A percentile compares a stretch with the other conserved stretches of the same genome.
Evolutionary conservation across 73 alveolate genomes (phyloP).

Genomic region (Paramecium bursaria): DNA sequence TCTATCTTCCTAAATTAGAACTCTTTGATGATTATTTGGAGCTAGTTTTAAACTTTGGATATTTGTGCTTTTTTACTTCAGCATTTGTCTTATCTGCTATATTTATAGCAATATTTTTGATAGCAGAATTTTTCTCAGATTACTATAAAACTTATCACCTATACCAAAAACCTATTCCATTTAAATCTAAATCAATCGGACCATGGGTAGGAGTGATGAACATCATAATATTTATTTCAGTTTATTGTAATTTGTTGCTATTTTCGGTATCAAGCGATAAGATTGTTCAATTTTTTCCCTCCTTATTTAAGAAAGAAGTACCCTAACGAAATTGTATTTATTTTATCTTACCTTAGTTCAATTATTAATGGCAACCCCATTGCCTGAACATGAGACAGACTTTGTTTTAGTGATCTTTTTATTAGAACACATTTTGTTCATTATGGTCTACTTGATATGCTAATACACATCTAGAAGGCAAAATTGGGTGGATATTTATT

Average conservation of each 20-base stretch:
- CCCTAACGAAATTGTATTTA: neutral
- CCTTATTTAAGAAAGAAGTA: conserved; percentile 24
- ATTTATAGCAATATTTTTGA: conserved; percentile 13
- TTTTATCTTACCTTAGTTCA: neutral
- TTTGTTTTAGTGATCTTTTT: conserved; percentile 16
- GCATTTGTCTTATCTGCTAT: conserved; percentile 61
- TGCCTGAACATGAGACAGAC: conserved; percentile 44
- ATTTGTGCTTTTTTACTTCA: conserved; percentile 61
- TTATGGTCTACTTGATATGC: conserved; percentile 21
- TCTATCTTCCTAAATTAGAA: conserved; percentile 63
- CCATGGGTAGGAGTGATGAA: conserved; percentile 63
- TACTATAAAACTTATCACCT: conserved; percentile 64
- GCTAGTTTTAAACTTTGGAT: conserved; percentile 64
- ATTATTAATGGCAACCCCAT: conserved; percentile 59
- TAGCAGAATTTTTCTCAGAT: conserved; percentile 66
- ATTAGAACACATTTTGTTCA: conserved; percentile 53
- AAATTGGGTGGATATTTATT: conserved; percentile 53
- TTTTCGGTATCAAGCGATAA: conserved; percentile 65
- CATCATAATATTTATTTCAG: conserved; percentile 49
- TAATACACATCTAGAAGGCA: neutral
- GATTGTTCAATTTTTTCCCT: conserved; percentile 63
- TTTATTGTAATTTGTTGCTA: conserved; percentile 50
- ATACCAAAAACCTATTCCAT: conserved; percentile 58
- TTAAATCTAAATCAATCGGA: conserved; percentile 57
- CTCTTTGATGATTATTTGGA: conserved; percentile 70